Base-by-base conservation (phyloP, 306 rosid genomes). In the Sechiopsis laciniata region DNA sequence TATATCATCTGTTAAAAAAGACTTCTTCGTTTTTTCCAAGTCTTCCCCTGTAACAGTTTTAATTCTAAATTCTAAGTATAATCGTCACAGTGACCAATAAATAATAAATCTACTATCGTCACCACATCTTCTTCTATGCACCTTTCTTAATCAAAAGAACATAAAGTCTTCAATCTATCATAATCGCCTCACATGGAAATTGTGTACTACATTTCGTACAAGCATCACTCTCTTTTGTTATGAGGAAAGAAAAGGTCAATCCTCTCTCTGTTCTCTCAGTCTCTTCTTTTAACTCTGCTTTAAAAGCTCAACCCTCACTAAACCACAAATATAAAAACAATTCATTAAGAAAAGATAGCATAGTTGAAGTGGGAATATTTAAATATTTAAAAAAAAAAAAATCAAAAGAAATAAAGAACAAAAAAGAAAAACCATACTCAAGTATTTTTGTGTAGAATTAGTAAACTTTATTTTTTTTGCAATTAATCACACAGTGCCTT, bases 201-300 rank as follows among this genome's bases (percentile, higher is more conserved):
- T 64, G 8, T 64, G 53, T 19, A 17, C 16, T 45, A 53, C 55
- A 8, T 65, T 65, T 65, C 71, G 72, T 66, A 42, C 35, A 65
- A 37, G 54, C 51, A 20, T 20, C 53, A 6, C 17, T 19, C 17
- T 40, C 55, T 66, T 37, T 45, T 17, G 53, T 40, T 10, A 42
- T 3, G 26, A 37, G 9, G 2, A 16, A 66, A 20, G 17, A 16
- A 37, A 37, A 37, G n/a, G 14, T 35, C 55, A 66, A 66, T 12
- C 55, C 10, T 66, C 16, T 20, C 21, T 37, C 2, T 40, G 26
- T 17, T 7, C 53, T 40, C 20, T 32, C 21, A n/a, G n/a, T n/a
- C n/a, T n/a, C n/a, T n/a, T 26, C 29, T 26, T 26, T 37, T 37
- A 37, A 37, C 5, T 37, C 4, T 37, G 42, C 4, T 37, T 37